Base-by-base conservation (phyloP, 306 rosid species). In the Cicer arietinum region DNA sequence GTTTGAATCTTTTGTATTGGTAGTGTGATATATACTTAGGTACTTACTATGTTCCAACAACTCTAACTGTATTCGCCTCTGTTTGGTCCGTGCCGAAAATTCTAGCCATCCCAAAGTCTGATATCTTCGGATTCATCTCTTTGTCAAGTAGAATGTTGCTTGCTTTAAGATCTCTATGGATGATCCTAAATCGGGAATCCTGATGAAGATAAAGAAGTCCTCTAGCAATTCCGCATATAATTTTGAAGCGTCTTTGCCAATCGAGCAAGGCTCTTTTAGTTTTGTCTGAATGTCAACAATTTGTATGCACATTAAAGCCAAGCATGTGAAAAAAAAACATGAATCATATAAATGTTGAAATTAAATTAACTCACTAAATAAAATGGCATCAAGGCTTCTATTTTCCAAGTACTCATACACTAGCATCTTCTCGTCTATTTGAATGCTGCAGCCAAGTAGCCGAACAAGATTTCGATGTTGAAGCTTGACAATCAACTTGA, bases 31-130 rank as follows among this genome's bases (percentile, higher is more conserved):
- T 25, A 25, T 62, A 12, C n/a, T 51, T 20, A 47, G 63, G 60
- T 66, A 89, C 92, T 89, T 52, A 91, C 97, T 89, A 91, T 74
- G 95, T 89, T 82, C 95, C 97, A 13, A 91, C 97, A 4, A 91
- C 89, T 80, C 89, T 88, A 57, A 52, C 40, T 30, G 97, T 91
- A 80, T 91, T 88, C 8, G 92, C 94, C 78, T 89, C 91, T 30
- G 86, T 86, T 22, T 91, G 95, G 79, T 91, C 81, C 2, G 86
- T 71, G 10, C 89, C 82, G 44, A 91, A 91, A 14, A 89, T 89
- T 76, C 92, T 86, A 7, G 95, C 97, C 95, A 91, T 89, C 4
- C 97, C 97, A 77, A 91, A 91, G 30, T 91, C 97, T 0, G 95
- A 91, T 67, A 89, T 91, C 72, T 86, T 91, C 8, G 97, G 97